Evolutionary conservation across 441 rosid species (phyloP).

Genomic region (Jatropha multifida): DNA sequence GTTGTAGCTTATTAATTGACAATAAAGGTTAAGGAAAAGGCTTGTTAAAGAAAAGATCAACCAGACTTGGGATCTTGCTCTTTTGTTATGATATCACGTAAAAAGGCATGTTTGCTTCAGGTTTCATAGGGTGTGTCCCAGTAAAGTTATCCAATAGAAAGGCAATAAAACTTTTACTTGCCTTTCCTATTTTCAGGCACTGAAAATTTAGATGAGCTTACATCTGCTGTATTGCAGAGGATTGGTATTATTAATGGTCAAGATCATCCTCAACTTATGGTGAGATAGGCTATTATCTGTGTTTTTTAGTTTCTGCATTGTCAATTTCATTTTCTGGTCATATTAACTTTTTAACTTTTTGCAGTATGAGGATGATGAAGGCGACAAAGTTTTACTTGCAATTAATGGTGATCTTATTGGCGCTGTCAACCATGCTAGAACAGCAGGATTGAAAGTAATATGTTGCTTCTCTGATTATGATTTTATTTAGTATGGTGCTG

Average conservation of each 20-base stretch:
- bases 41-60: not conserved
- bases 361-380: conserved; percentile 86
- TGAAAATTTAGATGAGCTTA: conserved; percentile 66
- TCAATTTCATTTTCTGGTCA: not conserved
- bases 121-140: not conserved
- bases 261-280: conserved; percentile 60
- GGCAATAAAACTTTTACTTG: not conserved
- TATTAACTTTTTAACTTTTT: not conserved
- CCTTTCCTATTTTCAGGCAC: conserved; percentile 34
- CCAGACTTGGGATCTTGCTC: not conserved
- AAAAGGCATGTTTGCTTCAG: not conserved
- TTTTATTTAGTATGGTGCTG: conserved; percentile 4
- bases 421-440: conserved; percentile 62
- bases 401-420: conserved; percentile 67
- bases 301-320: not conserved
- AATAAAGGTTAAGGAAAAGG: not conserved
- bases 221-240: conserved; percentile 58
- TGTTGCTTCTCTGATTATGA: not conserved
- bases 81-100: not conserved
- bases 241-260: conserved; percentile 40
- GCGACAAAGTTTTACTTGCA: conserved; percentile 65
- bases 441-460: conserved; percentile 58
- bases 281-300: conserved; percentile 26
- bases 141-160: not conserved
- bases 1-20: not conserved